phyloP scores from a whole-genome alignment of 2,329 filamentous ascomycete species.

The Cladosporium sp. region DNA sequence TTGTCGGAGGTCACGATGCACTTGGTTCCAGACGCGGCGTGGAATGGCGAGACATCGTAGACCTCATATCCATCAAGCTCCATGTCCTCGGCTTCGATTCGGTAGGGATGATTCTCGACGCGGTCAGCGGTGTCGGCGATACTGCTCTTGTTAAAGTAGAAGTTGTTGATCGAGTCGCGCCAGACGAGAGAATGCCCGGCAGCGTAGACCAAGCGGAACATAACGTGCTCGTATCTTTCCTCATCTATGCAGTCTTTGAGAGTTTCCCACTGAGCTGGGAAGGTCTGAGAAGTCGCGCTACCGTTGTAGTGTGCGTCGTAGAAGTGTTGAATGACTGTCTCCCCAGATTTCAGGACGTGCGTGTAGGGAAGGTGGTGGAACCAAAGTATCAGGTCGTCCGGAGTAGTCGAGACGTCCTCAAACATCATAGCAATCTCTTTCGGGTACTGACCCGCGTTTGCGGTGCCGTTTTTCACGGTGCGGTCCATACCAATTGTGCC shows the following conservation, averaged over 20 bases:
- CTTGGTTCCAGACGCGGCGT: conserved; percentile 51
- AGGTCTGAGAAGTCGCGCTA: conserved; percentile 54
- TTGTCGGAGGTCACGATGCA: conserved; percentile 53
- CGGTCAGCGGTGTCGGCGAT: conserved; percentile 53
- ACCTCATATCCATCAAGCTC: conserved; percentile 50
- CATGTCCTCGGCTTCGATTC: conserved; percentile 67
- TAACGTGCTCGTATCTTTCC: conserved; percentile 53
- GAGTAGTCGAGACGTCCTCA: conserved; percentile 57
- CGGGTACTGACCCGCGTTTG: conserved; percentile 61
- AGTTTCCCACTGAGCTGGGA: conserved; percentile 49
- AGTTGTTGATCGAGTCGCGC: conserved; percentile 61
- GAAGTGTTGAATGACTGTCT: conserved; percentile 63
- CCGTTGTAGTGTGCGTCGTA: conserved; percentile 58
- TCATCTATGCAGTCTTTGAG: conserved; percentile 53
- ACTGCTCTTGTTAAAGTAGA: conserved; percentile 55
- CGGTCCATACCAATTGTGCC: conserved; percentile 63
- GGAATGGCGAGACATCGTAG: conserved; percentile 51
- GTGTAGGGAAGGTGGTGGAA: conserved; percentile 69
- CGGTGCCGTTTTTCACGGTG: conserved; percentile 61
- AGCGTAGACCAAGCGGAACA: conserved; percentile 57
- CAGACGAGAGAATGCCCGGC: conserved; percentile 65
- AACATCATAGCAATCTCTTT: conserved; percentile 51
- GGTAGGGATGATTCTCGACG: conserved; percentile 56
- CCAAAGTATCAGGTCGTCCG: conserved; percentile 64
- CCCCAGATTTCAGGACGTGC: conserved; percentile 53